Conservation (phyloP, 2,329 filamentous ascomycete genomes). For the Clonostachys byssicola region DNA sequence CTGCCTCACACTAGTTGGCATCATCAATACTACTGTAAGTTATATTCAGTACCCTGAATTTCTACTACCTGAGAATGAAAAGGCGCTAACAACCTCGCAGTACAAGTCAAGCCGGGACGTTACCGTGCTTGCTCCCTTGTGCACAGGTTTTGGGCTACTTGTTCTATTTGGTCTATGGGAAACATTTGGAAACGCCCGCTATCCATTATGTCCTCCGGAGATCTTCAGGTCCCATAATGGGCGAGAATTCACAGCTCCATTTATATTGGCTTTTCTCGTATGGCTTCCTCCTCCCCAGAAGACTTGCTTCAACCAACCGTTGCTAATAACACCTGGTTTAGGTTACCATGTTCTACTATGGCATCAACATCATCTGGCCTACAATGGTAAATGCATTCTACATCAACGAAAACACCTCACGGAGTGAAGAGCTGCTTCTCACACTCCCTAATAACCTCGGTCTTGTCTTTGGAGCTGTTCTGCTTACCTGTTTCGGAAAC, state of each 20-base stretch:
- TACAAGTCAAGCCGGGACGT: slow-evolving; percentile 2
- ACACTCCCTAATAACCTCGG: slow-evolving; percentile 37
- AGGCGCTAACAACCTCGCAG: slow-evolving; percentile 3
- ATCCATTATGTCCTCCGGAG: slow-evolving; percentile 33
- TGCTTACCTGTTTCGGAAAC: slow-evolving; percentile 32
- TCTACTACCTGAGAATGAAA: no score
- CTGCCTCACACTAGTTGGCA: slow-evolving; percentile 28
- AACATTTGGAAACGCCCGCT: slow-evolving; percentile 25
- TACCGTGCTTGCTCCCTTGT: slow-evolving; percentile 27
- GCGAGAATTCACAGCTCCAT: slow-evolving; percentile 40
- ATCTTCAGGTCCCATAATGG: slow-evolving; percentile 37
- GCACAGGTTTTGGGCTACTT: slow-evolving; percentile 25
- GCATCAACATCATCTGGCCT: slow-evolving; percentile 37
- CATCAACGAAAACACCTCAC: slow-evolving; percentile 67
- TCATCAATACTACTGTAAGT: slow-evolving; percentile 25
- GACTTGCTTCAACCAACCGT: no score
- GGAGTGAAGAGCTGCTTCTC: slow-evolving; percentile 65
- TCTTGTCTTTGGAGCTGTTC: slow-evolving; percentile 32
- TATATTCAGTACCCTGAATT: slow-evolving; percentile 17
- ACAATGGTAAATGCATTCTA: slow-evolving; percentile 53
- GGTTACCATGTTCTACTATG: slow-evolving; percentile 46
- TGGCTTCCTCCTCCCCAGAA: no score
- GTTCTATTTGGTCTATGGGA: slow-evolving; percentile 30
- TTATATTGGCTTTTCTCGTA: slow-evolving; percentile 34
- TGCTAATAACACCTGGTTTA: no score